Percentiles rank a stretch among this genome's conserved stretches.
phyloP scores from a whole-genome alignment of 352 stramenopile genomes.

The Phytophthora kernoviae region DNA sequence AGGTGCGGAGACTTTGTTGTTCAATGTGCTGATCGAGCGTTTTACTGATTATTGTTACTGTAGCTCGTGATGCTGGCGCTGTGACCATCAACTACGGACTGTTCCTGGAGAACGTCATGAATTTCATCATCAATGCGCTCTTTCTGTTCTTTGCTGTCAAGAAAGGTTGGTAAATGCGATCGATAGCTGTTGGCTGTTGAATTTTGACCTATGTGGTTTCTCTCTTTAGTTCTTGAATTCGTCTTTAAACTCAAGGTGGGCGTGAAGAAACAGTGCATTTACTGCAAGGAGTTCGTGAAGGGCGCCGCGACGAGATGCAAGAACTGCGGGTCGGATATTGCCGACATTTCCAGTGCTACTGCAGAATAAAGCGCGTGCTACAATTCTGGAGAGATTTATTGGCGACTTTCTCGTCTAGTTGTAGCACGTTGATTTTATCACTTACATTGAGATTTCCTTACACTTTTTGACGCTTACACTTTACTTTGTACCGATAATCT shows the following conservation, averaged over 20 bases:
- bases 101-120: conserved; percentile 73
- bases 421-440: not conserved
- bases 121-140: conserved; percentile 75
- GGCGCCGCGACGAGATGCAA: conserved; percentile 53
- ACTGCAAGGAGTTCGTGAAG: conserved; percentile 75
- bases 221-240: conserved; percentile 48
- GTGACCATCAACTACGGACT: conserved; percentile 75
- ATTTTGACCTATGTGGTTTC: not conserved
- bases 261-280: conserved; percentile 67
- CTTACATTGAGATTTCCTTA: conserved; percentile 23
- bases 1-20: conserved; percentile 32
- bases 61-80: conserved; percentile 59
- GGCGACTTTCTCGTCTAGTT: too few species aligned
- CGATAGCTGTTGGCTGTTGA: not conserved
- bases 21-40: not conserved
- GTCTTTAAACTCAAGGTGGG: conserved; percentile 68
- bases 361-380: conserved; percentile 10
- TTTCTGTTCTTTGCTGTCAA: conserved; percentile 79
- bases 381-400: not conserved
- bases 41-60: not conserved
- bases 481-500: conserved; percentile 21
- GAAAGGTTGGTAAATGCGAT: conserved; percentile 46
- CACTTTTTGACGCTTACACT: conserved; percentile 3
- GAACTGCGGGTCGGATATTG: conserved; percentile 36
- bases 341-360: not conserved